A percentile compares a stretch with the other conserved stretches of the same genome.
These are phyloP conservation scores for Phoenix dactylifera DNA, from an alignment of 176 grass and related monocot genomes.

Conservation along the genomic window DNA sequence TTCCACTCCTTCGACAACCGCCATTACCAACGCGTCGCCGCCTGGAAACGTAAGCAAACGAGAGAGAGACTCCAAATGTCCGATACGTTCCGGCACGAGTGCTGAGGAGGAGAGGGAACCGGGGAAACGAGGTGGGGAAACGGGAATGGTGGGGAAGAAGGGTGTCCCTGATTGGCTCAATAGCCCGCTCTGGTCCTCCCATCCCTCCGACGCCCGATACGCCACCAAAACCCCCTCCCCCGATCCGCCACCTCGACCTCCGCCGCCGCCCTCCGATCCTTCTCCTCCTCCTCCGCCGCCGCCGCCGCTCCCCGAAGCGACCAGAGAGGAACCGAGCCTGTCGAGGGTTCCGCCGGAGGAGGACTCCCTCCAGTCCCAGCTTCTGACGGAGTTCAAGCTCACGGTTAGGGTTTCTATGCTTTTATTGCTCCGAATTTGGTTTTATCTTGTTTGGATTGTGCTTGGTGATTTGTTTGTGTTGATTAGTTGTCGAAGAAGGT, in stretches of 20 bases:
- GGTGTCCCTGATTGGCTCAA: slow-evolving; percentile 85
- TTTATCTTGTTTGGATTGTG: neutral
- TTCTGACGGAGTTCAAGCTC: slow-evolving; percentile 56
- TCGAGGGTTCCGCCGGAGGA: slow-evolving; percentile 2
- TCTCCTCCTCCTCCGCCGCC: slow-evolving; percentile 10
- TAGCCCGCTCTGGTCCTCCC: slow-evolving; percentile 76
- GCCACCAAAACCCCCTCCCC: slow-evolving; percentile 23
- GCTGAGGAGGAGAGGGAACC: too few relatives aligned
- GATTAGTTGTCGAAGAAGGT: slow-evolving; percentile 70
- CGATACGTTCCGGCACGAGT: too few relatives aligned
- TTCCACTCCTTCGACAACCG: too few relatives aligned
- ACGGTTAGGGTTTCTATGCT: slow-evolving; percentile 33
- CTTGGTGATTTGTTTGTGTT: neutral
- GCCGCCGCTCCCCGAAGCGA: neutral
- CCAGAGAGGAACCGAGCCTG: slow-evolving; percentile 13
- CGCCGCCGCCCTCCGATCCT: slow-evolving; percentile 26
- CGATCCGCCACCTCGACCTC: slow-evolving; percentile 15
- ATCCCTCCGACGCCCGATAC: slow-evolving; percentile 15
- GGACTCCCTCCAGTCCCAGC: slow-evolving; percentile 28
- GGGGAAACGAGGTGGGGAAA: neutral
- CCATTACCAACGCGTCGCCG: too few relatives aligned
- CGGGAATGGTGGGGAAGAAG: slow-evolving; percentile 20
- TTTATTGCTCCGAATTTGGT: neutral
- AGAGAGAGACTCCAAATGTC: too few relatives aligned
- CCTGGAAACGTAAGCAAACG: too few relatives aligned